Base-by-base conservation (phyloP, 2,329 filamentous ascomycete genomes). In the Capronia epimyces region DNA sequence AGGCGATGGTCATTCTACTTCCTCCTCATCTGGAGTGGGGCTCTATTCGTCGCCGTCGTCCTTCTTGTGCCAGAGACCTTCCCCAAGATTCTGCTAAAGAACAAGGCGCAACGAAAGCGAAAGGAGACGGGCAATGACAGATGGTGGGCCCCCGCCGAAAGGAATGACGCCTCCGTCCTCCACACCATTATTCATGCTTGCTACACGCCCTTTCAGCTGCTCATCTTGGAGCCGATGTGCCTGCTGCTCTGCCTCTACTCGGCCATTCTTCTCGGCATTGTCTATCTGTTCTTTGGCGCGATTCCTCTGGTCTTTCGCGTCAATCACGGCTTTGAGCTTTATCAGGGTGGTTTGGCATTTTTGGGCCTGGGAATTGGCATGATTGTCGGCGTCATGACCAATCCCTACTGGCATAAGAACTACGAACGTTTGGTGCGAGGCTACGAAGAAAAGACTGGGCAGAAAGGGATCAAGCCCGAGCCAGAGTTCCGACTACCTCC, bases 221-320 rank as follows among this genome's bases (percentile, higher is more conserved):
- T 96, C 48, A 67, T 84, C 43, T 78, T 87, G 47, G 89, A 95
- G 71, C 87, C 87, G 58, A 96, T 95, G 88, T 87, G 84, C 53
- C 73, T 93, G 50, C 82, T 82, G 59, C 80, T 96, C 21, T 93
- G 89, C 67, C 70, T 93, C 18, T 86, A 90, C 61, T 87, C 87
- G 1, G 88, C 89, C 32, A 80, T 96, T 47, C 73, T 95, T n/a
- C 75, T 95, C 6, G 90, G 89, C 3, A 85, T 95, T 39, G 71
- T 95, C 2, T 95, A 95, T 65, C 80, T 95, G 32, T 95, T 94
- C 73, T 94, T 95, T 66, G 89, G 89, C 16, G 89, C 89, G 0
- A 95, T 95, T 62, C 80, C 85, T 3, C 72, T 94, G 39, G 82
- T 95, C 13, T 95, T 95, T 64, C 67, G 75, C 21, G 79, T 76